Evolutionary conservation across 2,329 filamentous ascomycete species (phyloP).

Genomic region (Paecilomyces sp.): DNA sequence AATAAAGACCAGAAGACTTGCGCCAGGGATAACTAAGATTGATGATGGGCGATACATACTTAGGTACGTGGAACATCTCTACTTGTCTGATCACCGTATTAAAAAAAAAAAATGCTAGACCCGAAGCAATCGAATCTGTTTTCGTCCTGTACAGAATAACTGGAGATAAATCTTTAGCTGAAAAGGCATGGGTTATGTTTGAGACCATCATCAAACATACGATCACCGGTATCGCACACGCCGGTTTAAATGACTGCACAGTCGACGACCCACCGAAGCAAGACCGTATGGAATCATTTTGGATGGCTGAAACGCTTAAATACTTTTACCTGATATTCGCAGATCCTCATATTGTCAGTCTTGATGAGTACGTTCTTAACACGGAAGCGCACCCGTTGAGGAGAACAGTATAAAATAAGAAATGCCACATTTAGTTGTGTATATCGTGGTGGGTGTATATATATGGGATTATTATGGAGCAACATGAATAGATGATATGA

Average conservation of each 20-base stretch:
- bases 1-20: constrained; percentile 11
- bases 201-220: constrained; percentile 61
- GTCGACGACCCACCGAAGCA: constrained; percentile 26
- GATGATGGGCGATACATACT: constrained; percentile 10
- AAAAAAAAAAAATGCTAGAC: constrained; percentile 21
- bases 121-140: constrained; percentile 80
- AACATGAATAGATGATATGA: too few species aligned
- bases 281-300: constrained; percentile 81
- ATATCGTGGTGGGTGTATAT: too few species aligned
- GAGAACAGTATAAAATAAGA: constrained; percentile 17
- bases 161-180: constrained; percentile 59
- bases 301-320: constrained; percentile 85
- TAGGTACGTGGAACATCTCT: constrained; percentile 31
- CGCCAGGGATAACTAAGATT: constrained; percentile 10
- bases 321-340: constrained; percentile 83
- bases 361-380: constrained; percentile 63
- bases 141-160: constrained; percentile 40
- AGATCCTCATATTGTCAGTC: constrained; percentile 55
- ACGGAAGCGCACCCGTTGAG: constrained; percentile 49
- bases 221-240: constrained; percentile 59
- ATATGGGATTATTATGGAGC: too few species aligned
- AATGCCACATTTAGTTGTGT: neutral
- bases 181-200: constrained; percentile 85
- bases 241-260: constrained; percentile 33
- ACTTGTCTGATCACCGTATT: neutral